These are phyloP conservation scores for Curvularia sp. DNA, from an alignment of 2,329 filamentous ascomycete genomes.

Conservation along the genomic window DNA sequence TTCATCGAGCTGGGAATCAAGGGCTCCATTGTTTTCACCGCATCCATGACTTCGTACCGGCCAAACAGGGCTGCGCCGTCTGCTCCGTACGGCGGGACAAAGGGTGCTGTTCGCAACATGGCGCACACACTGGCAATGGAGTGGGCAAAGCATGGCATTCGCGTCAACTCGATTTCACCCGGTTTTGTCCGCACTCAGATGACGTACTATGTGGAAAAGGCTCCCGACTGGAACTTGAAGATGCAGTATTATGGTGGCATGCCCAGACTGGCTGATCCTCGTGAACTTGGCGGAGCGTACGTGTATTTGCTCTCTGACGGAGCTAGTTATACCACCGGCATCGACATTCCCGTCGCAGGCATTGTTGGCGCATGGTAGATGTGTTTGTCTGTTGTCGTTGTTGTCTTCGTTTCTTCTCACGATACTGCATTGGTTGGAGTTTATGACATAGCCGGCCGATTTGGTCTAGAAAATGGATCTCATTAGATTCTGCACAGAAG, in stretches of 20 bases:
- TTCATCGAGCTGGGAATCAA: constrained; percentile 57
- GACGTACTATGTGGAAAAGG: constrained; percentile 59
- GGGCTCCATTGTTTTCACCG: constrained; percentile 59
- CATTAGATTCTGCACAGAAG: not conserved
- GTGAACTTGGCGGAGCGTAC: constrained; percentile 60
- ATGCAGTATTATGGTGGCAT: constrained; percentile 63
- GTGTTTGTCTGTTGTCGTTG: constrained; percentile 2
- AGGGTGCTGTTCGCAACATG: constrained; percentile 54
- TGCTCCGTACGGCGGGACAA: constrained; percentile 56
- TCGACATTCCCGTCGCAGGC: constrained; percentile 59
- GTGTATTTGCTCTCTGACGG: constrained; percentile 57
- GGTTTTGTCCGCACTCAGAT: constrained; percentile 82
- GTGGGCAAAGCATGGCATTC: constrained; percentile 81
- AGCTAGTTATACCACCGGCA: constrained; percentile 58
- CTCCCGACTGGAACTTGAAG: constrained; percentile 60
- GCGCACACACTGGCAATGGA: constrained; percentile 72
- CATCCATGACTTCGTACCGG: constrained; percentile 59
- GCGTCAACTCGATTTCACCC: constrained; percentile 83
- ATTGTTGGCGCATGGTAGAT: constrained; percentile 55
- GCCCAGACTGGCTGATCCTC: constrained; percentile 59
- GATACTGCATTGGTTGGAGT: constrained; percentile 35
- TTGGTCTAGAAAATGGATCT: not conserved
- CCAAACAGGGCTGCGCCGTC: constrained; percentile 61
- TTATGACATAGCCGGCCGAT: constrained; percentile 1
- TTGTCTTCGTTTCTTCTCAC: not conserved